Evolutionary conservation across 1,284 basidiomycete species (phyloP), one percentile per base, ranked within the genome.

Genomic region (Phylloporus sp.): DNA sequence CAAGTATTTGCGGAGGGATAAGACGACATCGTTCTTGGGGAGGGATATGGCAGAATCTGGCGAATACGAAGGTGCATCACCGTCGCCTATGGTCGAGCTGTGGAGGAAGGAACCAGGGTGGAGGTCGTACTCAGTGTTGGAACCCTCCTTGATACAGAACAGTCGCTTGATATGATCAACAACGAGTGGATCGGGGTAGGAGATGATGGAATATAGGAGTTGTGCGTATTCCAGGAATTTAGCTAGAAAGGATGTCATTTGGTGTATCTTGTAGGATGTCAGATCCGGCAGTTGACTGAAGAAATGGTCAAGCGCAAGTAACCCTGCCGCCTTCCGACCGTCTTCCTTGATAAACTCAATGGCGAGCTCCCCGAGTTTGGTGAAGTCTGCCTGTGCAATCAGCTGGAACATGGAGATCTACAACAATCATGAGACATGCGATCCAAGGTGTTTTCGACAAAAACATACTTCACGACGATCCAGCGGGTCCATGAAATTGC

Each of bases 141-240:
- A 72, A 17, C 74, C 69, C 10, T 71, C 68, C 6, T 67, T 68
- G 35, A 87, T 80, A 11, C 80, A 80, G 65, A 88, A 85, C 3
- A 88, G 63, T 53, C 72, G 80, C 47, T 70, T 79, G 29, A 83
- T 73, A 1, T 67, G 69, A 0, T 63, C 25, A 41, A 65, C 64
- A 0, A 70, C 52, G 60, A 77, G 72, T 6, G 82, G 81, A 56
- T 83, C 73, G 15, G 66, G 23, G 8, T 75, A 57, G 20, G 69
- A 71, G 12, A 75, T 73, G 60, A 83, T 53, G 4, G 74, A 65
- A 37, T 77, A 70, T 7, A 88, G 71, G 19, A 84, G 74, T 52
- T 72, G 74, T 6, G 71, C 72, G 55, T 87, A 88, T 3, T 69
- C 49, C 5, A 74, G 67, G 68, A 86, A 86, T 25, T 74, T 70